Evolutionary conservation across 2,329 filamentous ascomycete species (phyloP), one percentile per base, ranked within the genome.

Genomic region (Botrytis deweyae): DNA sequence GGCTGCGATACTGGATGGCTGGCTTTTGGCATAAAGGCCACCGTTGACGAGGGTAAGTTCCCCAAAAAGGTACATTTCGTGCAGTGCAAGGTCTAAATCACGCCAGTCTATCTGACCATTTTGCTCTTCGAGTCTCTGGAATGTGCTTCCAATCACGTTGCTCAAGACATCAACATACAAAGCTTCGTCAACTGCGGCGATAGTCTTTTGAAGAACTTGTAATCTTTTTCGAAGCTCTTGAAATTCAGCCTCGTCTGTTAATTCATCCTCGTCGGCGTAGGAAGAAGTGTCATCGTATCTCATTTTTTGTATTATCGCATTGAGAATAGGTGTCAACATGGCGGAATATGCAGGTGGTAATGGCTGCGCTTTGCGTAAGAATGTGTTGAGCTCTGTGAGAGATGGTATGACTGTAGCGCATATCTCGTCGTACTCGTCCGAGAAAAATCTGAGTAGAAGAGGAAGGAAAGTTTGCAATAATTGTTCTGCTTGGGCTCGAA

Each of bases 401-500:
- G 93, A 95, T 36, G 95, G 93, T 75, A 99, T 97, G 74, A 98
- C 94, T 20, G 94, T 96, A 52, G 95, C 97, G 86, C 96, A 98
- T 78, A 99, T 92, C 84, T 99, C 96, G 82, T 99, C 96, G 82
- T 97, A 99, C 81, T 99, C 95, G 83, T 99, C 96, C 38, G 94
- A 93, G 84, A 99, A 98, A 86, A 98, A 98, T 58, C 95, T 93
- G 69, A 99, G 86, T 20, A 98, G 87, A 78, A 95, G 92, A 0
- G 95, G 94, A 42, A 97, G 86, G 82, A 98, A 98, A 59, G 89
- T 88, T 80, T 92, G 92, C 71, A 98, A 86, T 74, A 97, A 88
- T 78, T 92, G 90, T 78, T 96, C 94, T 69, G 96, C 95, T 78
- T 91, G 92, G 64, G 88, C 87, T 78, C 89, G 90, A 40, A 90